Conservation (phyloP, 371 early-diverging fungal genomes). For the Syncephalastrum racemosum region DNA sequence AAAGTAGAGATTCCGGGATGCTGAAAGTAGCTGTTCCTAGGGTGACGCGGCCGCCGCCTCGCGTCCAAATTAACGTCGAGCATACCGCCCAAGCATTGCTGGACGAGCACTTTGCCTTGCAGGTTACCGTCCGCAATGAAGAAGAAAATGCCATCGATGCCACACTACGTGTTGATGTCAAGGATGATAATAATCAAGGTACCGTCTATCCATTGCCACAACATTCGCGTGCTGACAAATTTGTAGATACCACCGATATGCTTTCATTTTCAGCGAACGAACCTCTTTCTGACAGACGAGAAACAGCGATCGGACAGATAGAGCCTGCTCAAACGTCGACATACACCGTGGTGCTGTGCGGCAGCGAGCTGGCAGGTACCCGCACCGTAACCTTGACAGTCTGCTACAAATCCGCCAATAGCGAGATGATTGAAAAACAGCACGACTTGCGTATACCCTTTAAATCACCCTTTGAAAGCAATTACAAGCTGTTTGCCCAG, state of each 20-base stretch:
- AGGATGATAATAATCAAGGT: conserved; percentile 16
- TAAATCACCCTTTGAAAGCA: conserved; percentile 46
- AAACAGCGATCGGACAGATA: conserved; percentile 22
- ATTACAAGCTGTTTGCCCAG: conserved; percentile 31
- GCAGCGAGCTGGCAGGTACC: conserved; percentile 25
- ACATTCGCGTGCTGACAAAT: no score
- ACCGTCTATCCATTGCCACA: no score
- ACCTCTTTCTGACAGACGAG: not conserved
- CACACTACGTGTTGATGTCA: conserved; percentile 48
- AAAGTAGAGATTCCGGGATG: not conserved
- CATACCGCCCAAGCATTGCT: conserved; percentile 66
- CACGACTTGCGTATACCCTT: conserved; percentile 53
- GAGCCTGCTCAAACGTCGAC: conserved; percentile 23
- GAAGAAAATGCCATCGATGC: conserved; percentile 57
- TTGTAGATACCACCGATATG: no score
- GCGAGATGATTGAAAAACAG: conserved; percentile 34
- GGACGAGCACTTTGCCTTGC: conserved; percentile 67
- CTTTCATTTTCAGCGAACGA: no score
- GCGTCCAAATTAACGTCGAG: conserved; percentile 52
- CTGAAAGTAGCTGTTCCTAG: conserved; percentile 22
- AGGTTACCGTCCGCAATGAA: conserved; percentile 59
- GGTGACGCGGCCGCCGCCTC: conserved; percentile 67
- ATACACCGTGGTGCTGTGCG: conserved; percentile 28
- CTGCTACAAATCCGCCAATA: conserved; percentile 14
- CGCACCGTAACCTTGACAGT: conserved; percentile 37